phyloP scores from a whole-genome alignment of 257 asterid genomes.

The Solanum chilense region DNA sequence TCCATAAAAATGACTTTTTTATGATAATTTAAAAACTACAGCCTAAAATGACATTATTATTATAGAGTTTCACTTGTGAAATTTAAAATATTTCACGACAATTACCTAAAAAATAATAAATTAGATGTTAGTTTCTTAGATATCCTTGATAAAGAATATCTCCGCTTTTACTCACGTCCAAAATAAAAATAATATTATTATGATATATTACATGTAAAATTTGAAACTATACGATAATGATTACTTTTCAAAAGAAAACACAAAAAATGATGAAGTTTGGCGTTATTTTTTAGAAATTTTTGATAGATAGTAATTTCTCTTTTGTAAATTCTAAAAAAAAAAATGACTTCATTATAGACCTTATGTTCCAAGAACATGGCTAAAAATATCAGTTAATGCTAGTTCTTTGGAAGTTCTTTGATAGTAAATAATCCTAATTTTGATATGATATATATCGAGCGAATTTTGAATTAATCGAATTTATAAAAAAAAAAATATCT shows the following conservation, averaged over 20 bases:
- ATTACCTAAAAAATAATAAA: neutral
- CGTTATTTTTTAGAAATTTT: neutral
- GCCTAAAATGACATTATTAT: neutral
- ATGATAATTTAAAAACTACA: too few relatives aligned
- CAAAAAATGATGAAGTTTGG: neutral
- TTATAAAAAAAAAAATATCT: neutral
- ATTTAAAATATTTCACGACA: neutral
- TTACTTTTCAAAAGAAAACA: neutral
- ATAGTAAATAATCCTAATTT: neutral
- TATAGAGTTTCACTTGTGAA: neutral
- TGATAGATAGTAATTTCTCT: too few relatives aligned
- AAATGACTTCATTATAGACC: neutral
- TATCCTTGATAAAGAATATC: neutral
- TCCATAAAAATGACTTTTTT: neutral
- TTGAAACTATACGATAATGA: neutral
- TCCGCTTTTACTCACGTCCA: too few relatives aligned
- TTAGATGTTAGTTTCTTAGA: neutral
- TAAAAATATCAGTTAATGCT: neutral
- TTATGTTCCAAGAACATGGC: neutral
- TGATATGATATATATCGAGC: accelerated
- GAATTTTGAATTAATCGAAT: neutral
- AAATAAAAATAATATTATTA: neutral
- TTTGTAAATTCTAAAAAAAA: too few relatives aligned
- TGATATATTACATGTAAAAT: neutral
- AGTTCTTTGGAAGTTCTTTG: neutral